phyloP scores from a whole-genome alignment of 1,284 basidiomycete species.

The Ceratobasidium sp. region DNA sequence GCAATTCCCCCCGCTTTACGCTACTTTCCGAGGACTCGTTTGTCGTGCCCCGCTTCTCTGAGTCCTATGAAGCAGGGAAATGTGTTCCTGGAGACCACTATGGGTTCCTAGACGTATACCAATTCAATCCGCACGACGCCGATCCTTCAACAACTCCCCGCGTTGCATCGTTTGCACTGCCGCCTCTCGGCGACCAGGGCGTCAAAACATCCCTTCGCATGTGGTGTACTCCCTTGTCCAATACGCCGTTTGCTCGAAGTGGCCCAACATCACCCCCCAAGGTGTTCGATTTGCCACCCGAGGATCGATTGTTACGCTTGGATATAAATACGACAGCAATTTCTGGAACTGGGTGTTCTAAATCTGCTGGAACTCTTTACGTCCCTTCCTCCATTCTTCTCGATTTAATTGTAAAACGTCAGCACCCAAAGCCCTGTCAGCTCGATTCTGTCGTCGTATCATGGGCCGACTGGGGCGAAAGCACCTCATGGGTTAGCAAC shows the following conservation, averaged over 20 bases:
- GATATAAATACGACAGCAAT: background rate
- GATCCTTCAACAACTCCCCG: background rate
- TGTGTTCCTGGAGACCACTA: background rate
- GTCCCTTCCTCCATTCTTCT: slow-evolving; percentile 11
- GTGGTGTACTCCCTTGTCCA: background rate
- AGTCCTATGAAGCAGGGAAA: background rate
- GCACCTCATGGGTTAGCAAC: too few species aligned
- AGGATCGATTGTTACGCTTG: slow-evolving; percentile 26
- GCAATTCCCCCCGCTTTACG: slow-evolving; percentile 2
- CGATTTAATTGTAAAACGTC: slow-evolving; percentile 1
- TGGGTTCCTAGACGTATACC: slow-evolving; percentile 11
- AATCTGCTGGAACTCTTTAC: background rate
- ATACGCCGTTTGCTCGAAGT: slow-evolving; percentile 2
- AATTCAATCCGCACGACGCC: background rate
- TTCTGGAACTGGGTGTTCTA: background rate
- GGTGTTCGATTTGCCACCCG: background rate
- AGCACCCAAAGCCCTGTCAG: too few species aligned
- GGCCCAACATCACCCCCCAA: background rate
- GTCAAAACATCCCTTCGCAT: background rate
- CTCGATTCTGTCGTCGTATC: background rate
- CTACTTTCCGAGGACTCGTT: slow-evolving; percentile 22
- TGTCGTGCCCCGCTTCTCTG: slow-evolving; percentile 4
- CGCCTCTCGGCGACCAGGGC: background rate
- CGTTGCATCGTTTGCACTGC: slow-evolving; percentile 20
- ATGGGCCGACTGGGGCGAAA: too few species aligned